Evolutionary conservation across 2,329 filamentous ascomycete species (phyloP), one percentile per base, ranked within the genome.

Genomic region (Macrophomina pseudophaseolina): DNA sequence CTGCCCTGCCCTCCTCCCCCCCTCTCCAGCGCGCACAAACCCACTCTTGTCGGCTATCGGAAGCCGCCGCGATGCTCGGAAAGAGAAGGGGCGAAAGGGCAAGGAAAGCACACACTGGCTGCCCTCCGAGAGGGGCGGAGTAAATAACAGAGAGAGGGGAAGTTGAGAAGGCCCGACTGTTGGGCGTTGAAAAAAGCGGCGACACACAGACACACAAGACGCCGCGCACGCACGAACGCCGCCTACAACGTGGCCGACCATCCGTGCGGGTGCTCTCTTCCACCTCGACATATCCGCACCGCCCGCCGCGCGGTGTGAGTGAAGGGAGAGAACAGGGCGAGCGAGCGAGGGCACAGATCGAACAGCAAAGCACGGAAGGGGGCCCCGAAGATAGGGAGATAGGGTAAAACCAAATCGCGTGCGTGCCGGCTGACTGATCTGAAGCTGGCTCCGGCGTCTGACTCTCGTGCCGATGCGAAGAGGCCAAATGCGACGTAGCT

Each of bases 231-330:
- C 23, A 23, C 23, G 23, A 23, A 40, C 8, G 8, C 3, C 38
- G 38, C 38, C 38, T 40, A 58, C 53, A 58, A 58, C 53, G 53
- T 58, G 53, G 53, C 53, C 38, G 30, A n/a, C 23, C 53, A 58
- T 58, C 53, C 53, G 53, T 58, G 53, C 53, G 14, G 18, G 35
- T 44, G 42, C 42, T 3, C n/a, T 18, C 18, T 11, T n/a, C 11
- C 46, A 28, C 18, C 18, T 49, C n/a, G 14, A 11, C 48, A 23
- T n/a, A 44, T 14, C 42, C 42, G 42, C 42, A 44, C 42, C 42
- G 42, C 42, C 42, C 42, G 42, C 42, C 9, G 42, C 12, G 42
- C 44, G 54, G 54, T 44, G 54, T 46, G 40, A 46, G 54, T 14
- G 40, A 30, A 6, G 12, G 18, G 16, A 9, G 40, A 12, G 38